These are phyloP conservation scores for Naganishia cerealis DNA, from an alignment of 1,284 basidiomycete genomes.

Conservation along the genomic window DNA sequence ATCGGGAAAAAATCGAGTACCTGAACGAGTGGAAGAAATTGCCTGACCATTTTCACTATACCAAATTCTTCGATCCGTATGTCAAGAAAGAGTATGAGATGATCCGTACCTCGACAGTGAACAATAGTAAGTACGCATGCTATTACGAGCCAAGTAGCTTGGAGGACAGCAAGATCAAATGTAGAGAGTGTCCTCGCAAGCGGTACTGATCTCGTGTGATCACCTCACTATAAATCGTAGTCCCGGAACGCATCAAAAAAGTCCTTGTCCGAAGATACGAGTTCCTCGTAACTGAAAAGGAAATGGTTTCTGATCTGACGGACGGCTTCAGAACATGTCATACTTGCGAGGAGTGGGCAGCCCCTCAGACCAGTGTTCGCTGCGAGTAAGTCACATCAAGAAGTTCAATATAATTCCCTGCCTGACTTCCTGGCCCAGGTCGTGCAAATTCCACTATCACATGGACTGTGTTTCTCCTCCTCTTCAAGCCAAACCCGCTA, in stretches of 20 bases:
- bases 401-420: neutral
- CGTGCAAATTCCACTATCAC: constrained; percentile 91
- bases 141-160: neutral
- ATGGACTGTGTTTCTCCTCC: constrained; percentile 93
- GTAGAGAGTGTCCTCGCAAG: neutral
- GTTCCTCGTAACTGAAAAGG: constrained; percentile 90
- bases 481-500: constrained; percentile 87
- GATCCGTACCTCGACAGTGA: constrained; percentile 78
- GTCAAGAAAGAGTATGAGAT: constrained; percentile 98
- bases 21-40: constrained; percentile 91
- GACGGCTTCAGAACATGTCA: constrained; percentile 81
- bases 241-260: constrained; percentile 74
- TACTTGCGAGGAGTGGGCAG: constrained; percentile 75
- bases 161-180: neutral
- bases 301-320: constrained; percentile 84
- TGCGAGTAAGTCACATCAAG: constrained; percentile 64
- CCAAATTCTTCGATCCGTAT: constrained; percentile 91
- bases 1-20: constrained; percentile 91
- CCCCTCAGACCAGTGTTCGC: constrained; percentile 80
- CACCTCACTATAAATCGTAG: constrained; percentile 55
- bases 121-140: constrained; percentile 71
- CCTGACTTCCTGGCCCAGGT: constrained; percentile 42
- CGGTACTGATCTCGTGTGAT: neutral
- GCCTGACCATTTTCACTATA: constrained; percentile 93
- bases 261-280: constrained; percentile 80